phyloP scores from a whole-genome alignment of 225 moss, liverwort and hornwort species.

The Asterella californica region DNA sequence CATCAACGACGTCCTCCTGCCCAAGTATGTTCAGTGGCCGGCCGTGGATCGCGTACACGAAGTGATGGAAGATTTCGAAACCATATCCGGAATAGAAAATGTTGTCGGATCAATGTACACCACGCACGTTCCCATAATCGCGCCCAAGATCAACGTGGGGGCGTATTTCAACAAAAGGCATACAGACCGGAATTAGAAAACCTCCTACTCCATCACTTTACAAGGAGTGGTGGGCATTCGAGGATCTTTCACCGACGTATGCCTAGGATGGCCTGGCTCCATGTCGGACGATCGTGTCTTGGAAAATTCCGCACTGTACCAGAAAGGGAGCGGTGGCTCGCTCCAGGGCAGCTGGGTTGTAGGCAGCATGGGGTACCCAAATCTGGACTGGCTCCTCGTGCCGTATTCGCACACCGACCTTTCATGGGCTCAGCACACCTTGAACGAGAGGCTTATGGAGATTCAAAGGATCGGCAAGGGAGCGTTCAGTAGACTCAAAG shows the following conservation, averaged over 20 bases:
- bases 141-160: conserved; percentile 96
- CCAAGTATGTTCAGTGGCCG: conserved; percentile 99
- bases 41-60: conserved; percentile 64
- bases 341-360: conserved; percentile 81
- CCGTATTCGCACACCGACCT: conserved; percentile 75
- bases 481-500: conserved; percentile 82
- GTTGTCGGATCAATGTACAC: conserved; percentile 93
- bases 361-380: conserved; percentile 79
- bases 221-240: conserved; percentile 89
- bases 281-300: conserved; percentile 90
- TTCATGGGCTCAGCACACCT: conserved; percentile 88
- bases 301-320: conserved; percentile 83
- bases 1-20: conserved; percentile 92
- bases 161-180: conserved; percentile 95
- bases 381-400: conserved; percentile 91
- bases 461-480: conserved; percentile 70
- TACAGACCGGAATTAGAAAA: conserved; percentile 90
- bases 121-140: conserved; percentile 96
- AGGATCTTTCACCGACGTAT: conserved; percentile 89
- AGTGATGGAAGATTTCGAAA: conserved; percentile 74
- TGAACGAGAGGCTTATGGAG: conserved; percentile 80
- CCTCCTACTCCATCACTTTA: conserved; percentile 93
- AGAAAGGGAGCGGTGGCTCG: conserved; percentile 70
- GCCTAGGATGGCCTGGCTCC: conserved; percentile 98
- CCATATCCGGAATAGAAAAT: conserved; percentile 67